phyloP scores from a whole-genome alignment of 371 early-diverging fungal genomes.

The Mucor plumbeus region DNA sequence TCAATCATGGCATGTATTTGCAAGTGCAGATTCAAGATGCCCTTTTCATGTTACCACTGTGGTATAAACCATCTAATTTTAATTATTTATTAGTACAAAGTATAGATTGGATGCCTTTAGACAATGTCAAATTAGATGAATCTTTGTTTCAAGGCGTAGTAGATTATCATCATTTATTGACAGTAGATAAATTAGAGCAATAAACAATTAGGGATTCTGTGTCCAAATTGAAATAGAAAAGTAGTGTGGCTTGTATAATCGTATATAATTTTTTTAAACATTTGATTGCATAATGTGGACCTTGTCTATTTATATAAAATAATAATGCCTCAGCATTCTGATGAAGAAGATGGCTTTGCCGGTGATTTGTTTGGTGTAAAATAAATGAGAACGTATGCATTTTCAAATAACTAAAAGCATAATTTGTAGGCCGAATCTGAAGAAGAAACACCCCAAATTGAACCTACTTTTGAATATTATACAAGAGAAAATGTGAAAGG shows the following conservation, averaged over 20 bases:
- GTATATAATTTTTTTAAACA: slow-evolving; percentile 2
- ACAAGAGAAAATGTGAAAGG: slow-evolving; percentile 34
- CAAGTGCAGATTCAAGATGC: slow-evolving; percentile 9
- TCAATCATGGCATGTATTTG: slow-evolving; percentile 2
- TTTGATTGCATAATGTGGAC: not conserved
- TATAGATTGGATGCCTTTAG: slow-evolving; percentile 13
- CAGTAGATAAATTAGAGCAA: not conserved
- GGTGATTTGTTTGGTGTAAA: slow-evolving; percentile 56
- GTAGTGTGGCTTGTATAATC: not conserved
- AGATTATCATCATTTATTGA: slow-evolving; percentile 11
- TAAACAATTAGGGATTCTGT: not conserved
- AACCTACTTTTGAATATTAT: slow-evolving; percentile 59
- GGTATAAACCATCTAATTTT: slow-evolving; percentile 24
- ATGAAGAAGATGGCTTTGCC: slow-evolving; percentile 48
- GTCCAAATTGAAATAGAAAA: not conserved
- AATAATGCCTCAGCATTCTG: slow-evolving; percentile 36
- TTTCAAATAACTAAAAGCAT: not conserved
- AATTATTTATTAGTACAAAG: not conserved
- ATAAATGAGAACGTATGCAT: too few relatives aligned
- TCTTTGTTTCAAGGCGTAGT: not conserved
- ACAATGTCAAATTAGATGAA: not conserved
- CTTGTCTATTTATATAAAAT: not conserved
- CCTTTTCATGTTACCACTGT: slow-evolving; percentile 16
- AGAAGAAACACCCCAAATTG: slow-evolving; percentile 44
- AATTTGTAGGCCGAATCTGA: slow-evolving; percentile 40